Base-by-base conservation (phyloP, 306 rosid species). In the Crotalaria pallida region DNA sequence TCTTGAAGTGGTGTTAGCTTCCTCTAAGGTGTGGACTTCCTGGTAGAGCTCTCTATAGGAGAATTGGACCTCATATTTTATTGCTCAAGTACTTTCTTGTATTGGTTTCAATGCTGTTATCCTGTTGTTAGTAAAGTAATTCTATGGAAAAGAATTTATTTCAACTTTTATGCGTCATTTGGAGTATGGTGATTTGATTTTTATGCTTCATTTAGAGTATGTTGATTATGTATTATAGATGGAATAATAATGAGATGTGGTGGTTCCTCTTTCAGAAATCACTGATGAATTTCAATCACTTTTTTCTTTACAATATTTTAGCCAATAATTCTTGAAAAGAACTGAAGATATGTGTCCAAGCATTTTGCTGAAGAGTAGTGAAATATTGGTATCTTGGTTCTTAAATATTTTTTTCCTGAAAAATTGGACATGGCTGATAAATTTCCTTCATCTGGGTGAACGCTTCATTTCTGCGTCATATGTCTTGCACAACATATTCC, bases 1-100 rank as follows among this genome's bases (percentile, higher is more conserved):
- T 57, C 59, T 58, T 57, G 49, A 67, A 40, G 18, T n/a, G 40
- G 48, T 69, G 40, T 33, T 47, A 21, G 59, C 76, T 70, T 58
- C 47, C 63, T 72, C 11, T 12, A 55, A 31, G 69, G 11, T 36
- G 41, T 55, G n/a, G n/a, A 52, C 75, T 59, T 45, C 67, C 29
- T 48, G 10, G 34, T 56, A 16, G 51, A 63, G 51, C 27, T 53
- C 44, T 68, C 56, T 70, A 13, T n/a, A n/a, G 65, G 57, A 13
- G 38, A 65, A 81, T 17, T 36, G 51, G 45, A 24, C 7, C 67
- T 6, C 44, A 43, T 44, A 19, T 40, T 49, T 74, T 69, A n/a
- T 27, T 9, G 41, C n/a, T 62, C 57, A 21, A 16, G 38, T 33
- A 63, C 64, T 53, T 58, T 61, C 23, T 67, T 75, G 52, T 56